Evolutionary conservation across 305 asterid species (phyloP).

Genomic region (Fraxinus latifolia): DNA sequence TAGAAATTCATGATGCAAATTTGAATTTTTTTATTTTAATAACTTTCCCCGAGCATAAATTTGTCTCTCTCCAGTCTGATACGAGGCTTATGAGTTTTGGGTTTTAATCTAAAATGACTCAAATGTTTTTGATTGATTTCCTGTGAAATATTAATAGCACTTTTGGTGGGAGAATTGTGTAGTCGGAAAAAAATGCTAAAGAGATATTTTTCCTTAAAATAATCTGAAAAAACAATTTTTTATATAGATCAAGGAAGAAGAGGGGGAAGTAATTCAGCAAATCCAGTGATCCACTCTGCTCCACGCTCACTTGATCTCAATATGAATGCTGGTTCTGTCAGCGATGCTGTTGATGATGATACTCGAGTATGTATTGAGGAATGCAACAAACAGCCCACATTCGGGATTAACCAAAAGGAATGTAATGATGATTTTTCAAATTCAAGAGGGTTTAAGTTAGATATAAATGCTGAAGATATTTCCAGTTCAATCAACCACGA

Average conservation of each 20-base stretch:
- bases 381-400: conserved; percentile 8
- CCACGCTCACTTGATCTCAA: conserved; percentile 44
- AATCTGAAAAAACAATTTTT: conserved; percentile 10
- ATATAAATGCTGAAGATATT: conserved; percentile 62
- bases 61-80: background rate
- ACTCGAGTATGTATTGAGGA: conserved; percentile 22
- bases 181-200: background rate
- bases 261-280: conserved; percentile 16
- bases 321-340: conserved; percentile 26
- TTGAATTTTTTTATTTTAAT: background rate
- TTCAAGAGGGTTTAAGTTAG: conserved; percentile 42
- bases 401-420: conserved; percentile 26
- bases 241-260: conserved; percentile 36
- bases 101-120: background rate
- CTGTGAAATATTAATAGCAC: background rate
- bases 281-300: conserved; percentile 20
- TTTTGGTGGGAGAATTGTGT: background rate
- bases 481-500: conserved; percentile 48
- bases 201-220: background rate
- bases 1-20: background rate
- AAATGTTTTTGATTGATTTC: background rate
- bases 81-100: conserved; percentile 1
- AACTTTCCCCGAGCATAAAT: background rate
- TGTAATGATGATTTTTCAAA: conserved; percentile 18
- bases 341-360: conserved; percentile 21